Base-by-base conservation (phyloP, 495 filamentous ascomycete species). In the Penicillium argentinense region DNA sequence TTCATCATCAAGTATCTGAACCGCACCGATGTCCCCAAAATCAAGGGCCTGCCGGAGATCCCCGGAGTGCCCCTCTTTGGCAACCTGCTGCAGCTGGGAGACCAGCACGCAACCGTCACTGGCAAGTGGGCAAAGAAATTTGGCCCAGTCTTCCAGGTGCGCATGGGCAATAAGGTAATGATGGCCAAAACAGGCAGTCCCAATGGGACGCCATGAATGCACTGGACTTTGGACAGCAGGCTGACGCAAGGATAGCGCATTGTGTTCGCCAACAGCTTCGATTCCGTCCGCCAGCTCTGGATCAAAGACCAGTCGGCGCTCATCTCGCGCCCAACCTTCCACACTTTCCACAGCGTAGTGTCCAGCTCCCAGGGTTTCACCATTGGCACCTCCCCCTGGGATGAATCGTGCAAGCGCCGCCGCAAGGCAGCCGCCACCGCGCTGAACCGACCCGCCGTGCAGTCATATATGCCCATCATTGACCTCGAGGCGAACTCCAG, bases 321-420 rank as follows among this genome's bases (percentile, higher is more conserved):
- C 21, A 85, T 86, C 53, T 86, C 83, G 3, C 76, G 85, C 5
- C 85, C 85, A 0, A 85, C 72, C 1, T 79, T 86, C 42, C 82
- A 87, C 57, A 87, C 84, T 1, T 87, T 87, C 70, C 85, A 88
- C 55, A 82, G 72, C 25, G 83, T 87, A 5, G 82, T 87, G 5
- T 85, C 82, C 29, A 78, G 71, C 49, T 84, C 80, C 12, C 82
- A 86, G 65, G 84, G 83, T 6, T 87, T 84, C 58, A 87, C 84
- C 0, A 85, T 89, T 49, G 85, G 85, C 5, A 87, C 85, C 0
- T 85, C 80, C 0, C 85, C 85, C 0, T 89, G 84, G 84, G 83
- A 87, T 56, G 84, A 86, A 42, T 83, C 78, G 30, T 86, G 83
- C 69, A 89, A 89, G 63, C 73, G 75, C 6, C 76, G 84, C 6